A percentile compares a stretch with the other conserved stretches of the same genome.
Evolutionary conservation across 306 rosid genomes (phyloP).

Genomic region (Cicer chorassanicum): DNA sequence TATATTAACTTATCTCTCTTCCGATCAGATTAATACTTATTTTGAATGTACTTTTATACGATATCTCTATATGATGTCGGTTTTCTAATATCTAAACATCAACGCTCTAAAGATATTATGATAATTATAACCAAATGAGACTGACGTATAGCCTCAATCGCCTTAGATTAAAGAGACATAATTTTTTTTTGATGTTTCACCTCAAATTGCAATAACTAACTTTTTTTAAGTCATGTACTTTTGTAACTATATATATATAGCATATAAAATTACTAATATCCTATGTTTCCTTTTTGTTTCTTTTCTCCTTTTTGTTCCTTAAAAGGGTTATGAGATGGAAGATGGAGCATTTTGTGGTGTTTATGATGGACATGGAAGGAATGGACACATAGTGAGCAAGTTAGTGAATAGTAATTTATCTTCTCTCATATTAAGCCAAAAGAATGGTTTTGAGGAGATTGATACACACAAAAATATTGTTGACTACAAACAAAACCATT

Average conservation of each 20-base stretch:
- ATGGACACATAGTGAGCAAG: constrained; percentile 73
- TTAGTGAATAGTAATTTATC: constrained; percentile 57
- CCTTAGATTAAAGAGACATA: neutral
- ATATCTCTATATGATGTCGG: no score
- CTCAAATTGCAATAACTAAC: neutral
- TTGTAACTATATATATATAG: neutral
- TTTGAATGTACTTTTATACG: no score
- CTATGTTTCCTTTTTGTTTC: neutral
- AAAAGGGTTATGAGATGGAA: constrained; percentile 60
- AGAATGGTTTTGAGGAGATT: constrained; percentile 39
- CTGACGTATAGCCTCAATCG: neutral
- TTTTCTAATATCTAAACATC: no score
- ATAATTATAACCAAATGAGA: neutral
- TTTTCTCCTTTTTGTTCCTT: neutral
- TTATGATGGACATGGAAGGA: constrained; percentile 83
- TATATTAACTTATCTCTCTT: no score
- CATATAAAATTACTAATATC: constrained; percentile 25
- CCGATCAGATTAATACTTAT: no score
- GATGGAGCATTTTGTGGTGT: constrained; percentile 65
- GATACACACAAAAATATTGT: constrained; percentile 9
- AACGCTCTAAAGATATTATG: neutral
- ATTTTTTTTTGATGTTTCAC: neutral
- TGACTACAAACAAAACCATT: constrained; percentile 4
- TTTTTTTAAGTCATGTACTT: neutral
- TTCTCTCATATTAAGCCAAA: constrained; percentile 52